phyloP scores from a whole-genome alignment of 208 protist species.

The Trypanosoma platydactyli region DNA sequence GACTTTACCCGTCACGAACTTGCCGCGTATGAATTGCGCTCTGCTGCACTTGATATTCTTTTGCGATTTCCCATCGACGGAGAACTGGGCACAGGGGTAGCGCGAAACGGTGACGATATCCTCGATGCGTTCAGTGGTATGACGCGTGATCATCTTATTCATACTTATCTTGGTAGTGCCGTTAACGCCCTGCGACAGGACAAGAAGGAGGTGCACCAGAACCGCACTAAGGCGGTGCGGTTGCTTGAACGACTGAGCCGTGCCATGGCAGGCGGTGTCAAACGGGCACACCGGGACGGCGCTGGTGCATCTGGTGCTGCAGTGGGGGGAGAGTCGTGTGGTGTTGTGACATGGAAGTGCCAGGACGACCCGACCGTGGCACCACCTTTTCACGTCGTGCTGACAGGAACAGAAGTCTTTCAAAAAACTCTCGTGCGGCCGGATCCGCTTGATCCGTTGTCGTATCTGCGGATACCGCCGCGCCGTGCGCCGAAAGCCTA shows the following conservation, averaged over 20 bases:
- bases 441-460: conserved; percentile 77
- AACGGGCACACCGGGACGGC: conserved; percentile 4
- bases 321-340: background rate
- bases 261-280: conserved; percentile 33
- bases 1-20: conserved; percentile 53
- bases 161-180: conserved; percentile 65
- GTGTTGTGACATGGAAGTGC: conserved; percentile 59
- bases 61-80: conserved; percentile 63
- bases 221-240: conserved; percentile 65
- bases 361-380: conserved; percentile 60
- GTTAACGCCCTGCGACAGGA: conserved; percentile 70
- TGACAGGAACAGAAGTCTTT: conserved; percentile 70
- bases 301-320: background rate
- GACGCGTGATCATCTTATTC: conserved; percentile 59
- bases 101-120: conserved; percentile 31
- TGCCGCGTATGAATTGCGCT: conserved; percentile 70
- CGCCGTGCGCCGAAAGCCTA: conserved; percentile 48
- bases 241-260: conserved; percentile 72
- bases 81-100: conserved; percentile 26
- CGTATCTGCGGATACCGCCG: conserved; percentile 71
- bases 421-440: conserved; percentile 59
- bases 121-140: conserved; percentile 65
- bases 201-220: conserved; percentile 53
- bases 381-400: conserved; percentile 67
- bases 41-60: conserved; percentile 72